A percentile compares a stretch with the other conserved stretches of the same genome.
phyloP scores from a whole-genome alignment of 768 basidiomycete species.

The Daedalea quercina region DNA sequence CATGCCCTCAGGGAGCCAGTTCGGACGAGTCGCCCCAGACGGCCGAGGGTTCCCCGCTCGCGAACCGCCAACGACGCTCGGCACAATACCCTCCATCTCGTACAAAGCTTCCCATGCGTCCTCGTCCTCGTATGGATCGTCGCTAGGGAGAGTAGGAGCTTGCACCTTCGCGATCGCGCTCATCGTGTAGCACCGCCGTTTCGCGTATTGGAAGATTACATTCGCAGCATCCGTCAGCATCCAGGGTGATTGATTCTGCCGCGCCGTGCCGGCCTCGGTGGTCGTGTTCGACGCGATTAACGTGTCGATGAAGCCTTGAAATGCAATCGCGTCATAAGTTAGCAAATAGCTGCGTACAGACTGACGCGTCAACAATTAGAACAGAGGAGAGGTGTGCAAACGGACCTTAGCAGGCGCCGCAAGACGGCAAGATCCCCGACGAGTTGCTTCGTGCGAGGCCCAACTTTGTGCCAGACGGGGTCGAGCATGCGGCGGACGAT shows the following conservation, averaged over 20 bases:
- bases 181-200: conserved; percentile 72
- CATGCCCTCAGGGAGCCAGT: conserved; percentile 72
- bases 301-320: conserved; percentile 88
- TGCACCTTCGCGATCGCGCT: conserved; percentile 22
- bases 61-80: not conserved
- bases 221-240: conserved; percentile 90
- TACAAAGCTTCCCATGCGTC: conserved; percentile 74
- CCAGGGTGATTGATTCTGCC: conserved; percentile 78
- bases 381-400: not conserved
- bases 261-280: conserved; percentile 41
- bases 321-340: conserved; percentile 85
- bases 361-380: not conserved
- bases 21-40: conserved; percentile 26
- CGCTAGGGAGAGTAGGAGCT: conserved; percentile 14
- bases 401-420: conserved; percentile 74
- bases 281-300: conserved; percentile 60
- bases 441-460: conserved; percentile 85
- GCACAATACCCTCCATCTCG: conserved; percentile 42
- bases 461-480: conserved; percentile 95
- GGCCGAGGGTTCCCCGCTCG: conserved; percentile 8
- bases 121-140: conserved; percentile 43
- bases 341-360: conserved; percentile 60
- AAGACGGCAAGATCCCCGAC: conserved; percentile 84
- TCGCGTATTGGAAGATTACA: conserved; percentile 74
- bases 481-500: conserved; percentile 87